These are phyloP conservation scores for Tolypocladium album DNA, from an alignment of 2,329 filamentous ascomycete genomes.

Conservation along the genomic window DNA sequence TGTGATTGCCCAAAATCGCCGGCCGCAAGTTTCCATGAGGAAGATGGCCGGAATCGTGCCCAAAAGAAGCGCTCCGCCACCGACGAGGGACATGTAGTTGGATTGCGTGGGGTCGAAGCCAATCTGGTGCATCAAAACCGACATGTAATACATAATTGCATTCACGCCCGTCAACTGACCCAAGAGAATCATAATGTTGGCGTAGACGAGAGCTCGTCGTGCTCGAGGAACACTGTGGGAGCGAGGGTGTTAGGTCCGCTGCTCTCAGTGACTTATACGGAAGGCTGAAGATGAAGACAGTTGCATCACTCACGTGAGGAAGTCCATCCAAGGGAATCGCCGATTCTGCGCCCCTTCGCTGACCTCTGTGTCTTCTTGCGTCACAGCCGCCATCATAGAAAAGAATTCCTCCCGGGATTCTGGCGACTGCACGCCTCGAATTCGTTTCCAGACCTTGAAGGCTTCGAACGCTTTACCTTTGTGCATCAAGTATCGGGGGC, in stretches of 20 bases:
- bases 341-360: constrained; percentile 39
- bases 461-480: constrained; percentile 34
- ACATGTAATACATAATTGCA: constrained; percentile 65
- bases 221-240: constrained; percentile 41
- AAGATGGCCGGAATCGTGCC: constrained; percentile 59
- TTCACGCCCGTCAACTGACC: constrained; percentile 64
- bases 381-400: constrained; percentile 55
- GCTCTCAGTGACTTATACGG: background rate
- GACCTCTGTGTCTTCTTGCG: constrained; percentile 42
- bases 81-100: constrained; percentile 68
- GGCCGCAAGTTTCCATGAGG: constrained; percentile 62
- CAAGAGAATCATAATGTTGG: constrained; percentile 59
- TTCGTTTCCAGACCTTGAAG: constrained; percentile 62
- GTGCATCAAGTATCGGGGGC: constrained; percentile 59
- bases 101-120: constrained; percentile 51
- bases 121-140: constrained; percentile 53
- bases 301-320: constrained; percentile 42
- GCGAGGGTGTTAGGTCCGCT: background rate
- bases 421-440: constrained; percentile 45
- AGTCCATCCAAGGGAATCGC: constrained; percentile 60
- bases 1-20: constrained; percentile 63
- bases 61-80: constrained; percentile 54
- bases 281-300: background rate
- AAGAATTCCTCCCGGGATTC: constrained; percentile 61
- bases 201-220: constrained; percentile 55